A percentile compares a stretch with the other conserved stretches of the same genome.
Conservation (phyloP, 1,284 basidiomycete species). For the Rhodotorula sp. region DNA sequence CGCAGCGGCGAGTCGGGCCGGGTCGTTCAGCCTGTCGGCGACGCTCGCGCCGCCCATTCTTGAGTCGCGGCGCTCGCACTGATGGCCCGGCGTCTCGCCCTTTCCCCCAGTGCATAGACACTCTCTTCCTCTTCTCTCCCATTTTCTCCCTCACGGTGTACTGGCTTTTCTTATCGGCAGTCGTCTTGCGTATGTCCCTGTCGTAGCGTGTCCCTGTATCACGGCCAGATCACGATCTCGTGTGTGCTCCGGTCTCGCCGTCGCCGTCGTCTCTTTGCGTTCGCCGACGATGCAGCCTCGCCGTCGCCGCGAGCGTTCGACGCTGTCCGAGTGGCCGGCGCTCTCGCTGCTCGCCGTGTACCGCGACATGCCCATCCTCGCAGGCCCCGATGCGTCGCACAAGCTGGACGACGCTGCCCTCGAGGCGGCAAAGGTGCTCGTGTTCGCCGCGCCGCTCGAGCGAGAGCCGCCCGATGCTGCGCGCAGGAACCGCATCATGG, state of each 20-base stretch:
- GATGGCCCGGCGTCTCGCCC: neutral
- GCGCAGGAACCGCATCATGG: conserved; percentile 24
- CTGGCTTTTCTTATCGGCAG: neutral
- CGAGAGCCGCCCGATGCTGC: neutral
- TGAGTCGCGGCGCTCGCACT: neutral
- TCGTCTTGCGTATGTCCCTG: neutral
- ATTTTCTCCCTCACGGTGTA: too few relatives aligned
- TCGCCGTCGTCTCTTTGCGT: neutral
- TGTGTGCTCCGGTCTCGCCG: too few relatives aligned
- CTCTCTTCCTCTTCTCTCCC: neutral
- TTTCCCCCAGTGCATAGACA: neutral
- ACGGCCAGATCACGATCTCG: neutral
- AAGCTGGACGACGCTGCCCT: conserved; percentile 17
- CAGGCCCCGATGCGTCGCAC: neutral
- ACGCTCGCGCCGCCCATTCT: neutral
- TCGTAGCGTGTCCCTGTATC: neutral
- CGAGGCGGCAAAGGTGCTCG: conserved; percentile 31
- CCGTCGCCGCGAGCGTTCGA: conserved; percentile 6
- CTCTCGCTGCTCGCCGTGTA: conserved; percentile 30
- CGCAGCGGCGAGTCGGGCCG: neutral
- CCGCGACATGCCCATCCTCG: conserved; percentile 14
- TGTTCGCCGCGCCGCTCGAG: conserved; percentile 5
- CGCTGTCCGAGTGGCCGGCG: conserved; percentile 15
- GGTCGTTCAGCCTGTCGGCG: neutral
- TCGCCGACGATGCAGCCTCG: conserved; percentile 3